A percentile compares a stretch with the other conserved stretches of the same genome.
These are phyloP conservation scores for Aphanoascus verrucosus DNA, from an alignment of 2,329 filamentous ascomycete species.

Conservation along the genomic window DNA sequence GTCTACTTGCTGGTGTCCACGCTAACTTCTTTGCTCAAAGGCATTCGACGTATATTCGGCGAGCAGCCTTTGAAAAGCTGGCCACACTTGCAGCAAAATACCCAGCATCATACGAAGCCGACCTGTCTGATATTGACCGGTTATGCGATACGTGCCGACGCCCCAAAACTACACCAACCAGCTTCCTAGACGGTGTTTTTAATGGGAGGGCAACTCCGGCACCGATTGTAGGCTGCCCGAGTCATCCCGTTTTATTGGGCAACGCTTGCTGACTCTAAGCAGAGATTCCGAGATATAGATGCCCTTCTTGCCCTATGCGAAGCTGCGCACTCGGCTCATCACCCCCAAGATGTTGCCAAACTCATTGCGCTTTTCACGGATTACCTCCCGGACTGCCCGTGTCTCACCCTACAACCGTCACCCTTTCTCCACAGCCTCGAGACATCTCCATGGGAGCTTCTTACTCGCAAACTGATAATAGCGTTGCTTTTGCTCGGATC, in stretches of 20 bases:
- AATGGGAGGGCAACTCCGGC: slow-evolving; percentile 30
- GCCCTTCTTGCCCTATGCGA: slow-evolving; percentile 85
- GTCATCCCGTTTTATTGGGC: background rate
- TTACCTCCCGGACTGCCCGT: slow-evolving; percentile 76
- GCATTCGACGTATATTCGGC: slow-evolving; percentile 16
- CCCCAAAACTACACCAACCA: slow-evolving; percentile 9
- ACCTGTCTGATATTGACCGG: slow-evolving; percentile 28
- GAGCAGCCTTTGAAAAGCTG: slow-evolving; percentile 36
- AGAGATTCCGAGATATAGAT: slow-evolving; percentile 85
- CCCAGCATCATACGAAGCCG: slow-evolving; percentile 19
- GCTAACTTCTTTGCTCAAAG: background rate
- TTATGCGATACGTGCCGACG: slow-evolving; percentile 26
- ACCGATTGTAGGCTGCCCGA: slow-evolving; percentile 32
- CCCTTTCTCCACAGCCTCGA: slow-evolving; percentile 74
- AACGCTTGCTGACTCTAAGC: background rate
- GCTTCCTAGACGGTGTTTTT: slow-evolving; percentile 28
- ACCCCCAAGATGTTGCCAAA: slow-evolving; percentile 60
- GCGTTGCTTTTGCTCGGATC: slow-evolving; percentile 73
- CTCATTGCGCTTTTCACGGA: slow-evolving; percentile 68
- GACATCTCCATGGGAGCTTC: slow-evolving; percentile 76
- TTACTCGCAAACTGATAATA: slow-evolving; percentile 66
- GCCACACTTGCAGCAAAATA: slow-evolving; percentile 33
- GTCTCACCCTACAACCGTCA: slow-evolving; percentile 66
- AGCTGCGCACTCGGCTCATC: slow-evolving; percentile 65
- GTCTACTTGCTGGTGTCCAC: background rate